Evolutionary conservation across 176 grass and related monocot species (phyloP).

Genomic region (Pontederia paniculata): DNA sequence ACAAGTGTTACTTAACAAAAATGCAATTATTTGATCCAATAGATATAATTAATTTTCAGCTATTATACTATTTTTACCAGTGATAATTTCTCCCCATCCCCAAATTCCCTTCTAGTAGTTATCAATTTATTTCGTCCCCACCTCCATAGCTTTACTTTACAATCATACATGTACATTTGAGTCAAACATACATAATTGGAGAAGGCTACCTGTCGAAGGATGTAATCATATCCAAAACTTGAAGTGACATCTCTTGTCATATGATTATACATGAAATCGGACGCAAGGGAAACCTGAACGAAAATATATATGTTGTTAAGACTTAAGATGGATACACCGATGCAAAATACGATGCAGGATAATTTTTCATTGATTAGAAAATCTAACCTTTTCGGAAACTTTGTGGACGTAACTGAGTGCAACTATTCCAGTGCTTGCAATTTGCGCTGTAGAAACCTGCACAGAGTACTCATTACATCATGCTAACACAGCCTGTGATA

Average conservation of each 20-base stretch:
- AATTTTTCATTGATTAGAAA: constrained; percentile 1
- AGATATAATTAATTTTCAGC: too few species aligned
- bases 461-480: not conserved
- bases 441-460: constrained; percentile 61
- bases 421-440: constrained; percentile 47
- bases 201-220: constrained; percentile 55
- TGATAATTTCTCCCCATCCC: too few species aligned
- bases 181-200: constrained; percentile 1
- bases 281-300: constrained; percentile 70
- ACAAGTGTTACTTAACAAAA: too few species aligned
- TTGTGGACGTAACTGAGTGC: constrained; percentile 62
- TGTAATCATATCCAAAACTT: constrained; percentile 74
- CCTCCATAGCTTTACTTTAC: too few species aligned
- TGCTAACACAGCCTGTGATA: not conserved
- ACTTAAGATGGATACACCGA: constrained; percentile 2
- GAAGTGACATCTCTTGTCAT: constrained; percentile 44
- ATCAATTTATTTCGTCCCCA: too few species aligned
- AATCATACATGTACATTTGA: too few species aligned
- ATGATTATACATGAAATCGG: constrained; percentile 67
- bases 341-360: constrained; percentile 1
- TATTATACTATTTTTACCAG: too few species aligned
- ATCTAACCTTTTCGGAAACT: constrained; percentile 56
- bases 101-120: too few species aligned
- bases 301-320: constrained; percentile 2
- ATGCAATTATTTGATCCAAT: too few species aligned